Conservation (phyloP, 2,329 filamentous ascomycete species). For the Escovopsis sp. region DNA sequence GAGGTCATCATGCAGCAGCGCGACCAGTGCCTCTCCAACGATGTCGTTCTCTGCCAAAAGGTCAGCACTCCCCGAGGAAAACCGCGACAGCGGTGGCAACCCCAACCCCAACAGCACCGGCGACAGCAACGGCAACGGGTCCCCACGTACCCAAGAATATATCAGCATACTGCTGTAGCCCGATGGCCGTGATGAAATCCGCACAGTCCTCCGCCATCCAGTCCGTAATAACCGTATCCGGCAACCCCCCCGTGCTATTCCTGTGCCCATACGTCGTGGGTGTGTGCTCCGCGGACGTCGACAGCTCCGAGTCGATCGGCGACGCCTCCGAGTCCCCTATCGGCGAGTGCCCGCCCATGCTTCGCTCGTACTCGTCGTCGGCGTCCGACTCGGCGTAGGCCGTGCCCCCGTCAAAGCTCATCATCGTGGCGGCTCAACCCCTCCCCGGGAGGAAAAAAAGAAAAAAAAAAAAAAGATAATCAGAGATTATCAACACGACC, state of each 20-base stretch:
- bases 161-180: constrained; percentile 69
- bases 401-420: constrained; percentile 51
- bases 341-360: constrained; percentile 52
- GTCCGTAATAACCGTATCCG: constrained; percentile 61
- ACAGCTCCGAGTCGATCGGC: constrained; percentile 57
- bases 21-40: constrained; percentile 78
- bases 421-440: constrained; percentile 18
- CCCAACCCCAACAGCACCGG: no score
- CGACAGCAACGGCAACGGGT: no score
- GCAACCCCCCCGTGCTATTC: constrained; percentile 48
- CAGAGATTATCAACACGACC: neutral
- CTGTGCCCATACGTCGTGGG: constrained; percentile 64
- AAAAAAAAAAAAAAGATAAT: neutral
- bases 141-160: constrained; percentile 59
- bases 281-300: constrained; percentile 57
- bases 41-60: constrained; percentile 68
- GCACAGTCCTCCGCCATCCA: constrained; percentile 82
- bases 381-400: constrained; percentile 68
- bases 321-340: constrained; percentile 55
- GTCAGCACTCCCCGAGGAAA: constrained; percentile 3
- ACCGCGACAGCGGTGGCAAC: no score
- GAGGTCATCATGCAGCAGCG: constrained; percentile 79
- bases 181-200: constrained; percentile 70
- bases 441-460: constrained; percentile 1
- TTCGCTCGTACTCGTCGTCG: constrained; percentile 72